Evolutionary conservation across 176 grass and related monocot species (phyloP).

Genomic region (Paspalum notatum): DNA sequence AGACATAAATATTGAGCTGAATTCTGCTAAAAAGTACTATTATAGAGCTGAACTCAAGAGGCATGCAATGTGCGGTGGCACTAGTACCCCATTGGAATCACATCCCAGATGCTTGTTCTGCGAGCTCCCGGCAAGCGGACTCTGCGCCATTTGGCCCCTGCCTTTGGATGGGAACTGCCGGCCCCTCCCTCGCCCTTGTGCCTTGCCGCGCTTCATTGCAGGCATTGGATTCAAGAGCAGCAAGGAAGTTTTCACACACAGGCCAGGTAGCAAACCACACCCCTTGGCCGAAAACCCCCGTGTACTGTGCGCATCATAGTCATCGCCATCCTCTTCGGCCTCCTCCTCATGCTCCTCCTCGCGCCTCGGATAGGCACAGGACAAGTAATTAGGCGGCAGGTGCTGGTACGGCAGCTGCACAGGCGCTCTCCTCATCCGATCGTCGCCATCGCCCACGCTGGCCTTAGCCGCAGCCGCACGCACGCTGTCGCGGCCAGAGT

Average conservation of each 20-base stretch:
- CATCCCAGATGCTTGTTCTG: constrained; percentile 52
- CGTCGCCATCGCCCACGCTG: constrained; percentile 19
- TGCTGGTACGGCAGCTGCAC: constrained; percentile 75
- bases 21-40: neutral
- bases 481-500: constrained; percentile 27
- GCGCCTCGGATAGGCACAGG: constrained; percentile 46
- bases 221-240: constrained; percentile 85
- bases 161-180: constrained; percentile 32
- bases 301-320: constrained; percentile 55
- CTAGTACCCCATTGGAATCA: constrained; percentile 54
- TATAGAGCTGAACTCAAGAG: constrained; percentile 23
- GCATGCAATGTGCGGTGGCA: neutral
- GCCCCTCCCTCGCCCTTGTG: neutral
- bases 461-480: constrained; percentile 22
- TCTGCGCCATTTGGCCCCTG: constrained; percentile 29
- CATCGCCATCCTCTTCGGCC: constrained; percentile 62
- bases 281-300: constrained; percentile 68
- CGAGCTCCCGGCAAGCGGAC: constrained; percentile 64
- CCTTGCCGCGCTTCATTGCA: constrained; percentile 54
- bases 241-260: constrained; percentile 79
- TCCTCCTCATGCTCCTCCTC: constrained; percentile 40
- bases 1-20: constrained; percentile 10
- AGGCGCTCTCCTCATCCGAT: constrained; percentile 54
- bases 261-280: constrained; percentile 78
- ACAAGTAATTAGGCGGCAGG: constrained; percentile 62